Base-by-base conservation (phyloP, 2,329 filamentous ascomycete species). In the Xylaria hypoxylon region DNA sequence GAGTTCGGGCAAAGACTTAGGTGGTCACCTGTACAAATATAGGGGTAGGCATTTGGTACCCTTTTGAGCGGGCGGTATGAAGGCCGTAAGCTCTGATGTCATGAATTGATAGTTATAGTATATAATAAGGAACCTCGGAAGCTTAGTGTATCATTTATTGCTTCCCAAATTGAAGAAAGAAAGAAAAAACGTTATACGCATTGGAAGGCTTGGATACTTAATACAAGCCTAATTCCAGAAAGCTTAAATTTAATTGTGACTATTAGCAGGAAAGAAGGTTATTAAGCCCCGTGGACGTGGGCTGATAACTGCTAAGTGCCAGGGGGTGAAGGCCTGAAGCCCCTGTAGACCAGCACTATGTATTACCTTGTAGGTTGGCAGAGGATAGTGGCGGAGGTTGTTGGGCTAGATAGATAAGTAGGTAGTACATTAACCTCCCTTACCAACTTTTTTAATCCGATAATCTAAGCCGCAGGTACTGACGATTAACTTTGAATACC, bases 1-100 rank as follows among this genome's bases (percentile, higher is more conserved):
- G 66, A 61, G 56, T 68, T 70, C 22, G 38, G 59, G 40, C 38
- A 33, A 47, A 55, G 33, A 58, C 17, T 59, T 62, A 59, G 63
- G 64, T 51, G 31, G 33, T 17, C 24, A 59, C 42, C 6, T 55
- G 8, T 45, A 57, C 19, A 52, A 31, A 24, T 26, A 52, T 28
- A n/a, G 42, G 19, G 24, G 42, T 17, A 19, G 62, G 65, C 38
- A 58, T 65, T 64, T 26, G 15, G 33, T 56, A 31, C 24, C 35
- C 22, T 53, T 40, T 26, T 15, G 24, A 28, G 26, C 31, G n/a
- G 28, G 8, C 15, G 22, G 22, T 51, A 24, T 56, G n/a, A 22
- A 19, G n/a, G 48, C 8, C 5, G 31, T 45, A 15, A 35, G 47
- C 19, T 42, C n/a, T 47, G 8, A 38, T 48, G 33, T 24, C 19